These are phyloP conservation scores for Niebla homalea DNA, from an alignment of 495 filamentous ascomycete genomes.

Conservation along the genomic window DNA sequence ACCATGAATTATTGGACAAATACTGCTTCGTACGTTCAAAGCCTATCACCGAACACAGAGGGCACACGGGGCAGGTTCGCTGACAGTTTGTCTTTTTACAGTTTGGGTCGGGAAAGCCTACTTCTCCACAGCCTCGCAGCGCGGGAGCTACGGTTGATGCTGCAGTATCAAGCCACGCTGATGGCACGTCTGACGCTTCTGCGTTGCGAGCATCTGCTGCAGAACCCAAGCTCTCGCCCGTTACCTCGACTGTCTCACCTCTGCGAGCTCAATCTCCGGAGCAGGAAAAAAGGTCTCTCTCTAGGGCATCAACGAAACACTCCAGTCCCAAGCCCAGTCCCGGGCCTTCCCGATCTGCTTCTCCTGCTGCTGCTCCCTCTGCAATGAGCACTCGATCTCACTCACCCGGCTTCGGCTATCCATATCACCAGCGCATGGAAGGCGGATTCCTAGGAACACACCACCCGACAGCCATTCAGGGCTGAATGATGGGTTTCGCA, in stretches of 20 bases:
- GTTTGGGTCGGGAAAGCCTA: constrained; percentile 36
- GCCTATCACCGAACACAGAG: constrained; percentile 8
- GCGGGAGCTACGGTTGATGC: too few species aligned
- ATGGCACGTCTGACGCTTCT: constrained; percentile 7
- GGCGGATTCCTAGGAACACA: constrained; percentile 32
- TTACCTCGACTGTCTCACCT: constrained; percentile 6
- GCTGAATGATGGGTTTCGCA: constrained; percentile 14
- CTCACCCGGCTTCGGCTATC: constrained; percentile 30
- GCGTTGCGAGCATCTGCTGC: too few species aligned
- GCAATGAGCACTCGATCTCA: constrained; percentile 17
- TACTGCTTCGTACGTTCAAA: constrained; percentile 91
- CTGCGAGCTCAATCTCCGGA: constrained; percentile 13
- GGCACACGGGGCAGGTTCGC: constrained; percentile 9
- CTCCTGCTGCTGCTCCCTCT: constrained; percentile 13
- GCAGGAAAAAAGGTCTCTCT: constrained; percentile 5
- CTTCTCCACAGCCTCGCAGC: constrained; percentile 19
- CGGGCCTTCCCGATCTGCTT: constrained; percentile 21
- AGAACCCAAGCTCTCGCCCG: background rate
- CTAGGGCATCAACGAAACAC: constrained; percentile 9
- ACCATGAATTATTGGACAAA: constrained; percentile 89
- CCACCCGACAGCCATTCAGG: constrained; percentile 33
- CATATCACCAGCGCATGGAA: constrained; percentile 28
- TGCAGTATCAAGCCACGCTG: constrained; percentile 7
- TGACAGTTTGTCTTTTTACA: constrained; percentile 20
- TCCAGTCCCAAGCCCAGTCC: constrained; percentile 17